Conservation (phyloP, 1,284 basidiomycete species). For the Sporisorium exsertum region DNA sequence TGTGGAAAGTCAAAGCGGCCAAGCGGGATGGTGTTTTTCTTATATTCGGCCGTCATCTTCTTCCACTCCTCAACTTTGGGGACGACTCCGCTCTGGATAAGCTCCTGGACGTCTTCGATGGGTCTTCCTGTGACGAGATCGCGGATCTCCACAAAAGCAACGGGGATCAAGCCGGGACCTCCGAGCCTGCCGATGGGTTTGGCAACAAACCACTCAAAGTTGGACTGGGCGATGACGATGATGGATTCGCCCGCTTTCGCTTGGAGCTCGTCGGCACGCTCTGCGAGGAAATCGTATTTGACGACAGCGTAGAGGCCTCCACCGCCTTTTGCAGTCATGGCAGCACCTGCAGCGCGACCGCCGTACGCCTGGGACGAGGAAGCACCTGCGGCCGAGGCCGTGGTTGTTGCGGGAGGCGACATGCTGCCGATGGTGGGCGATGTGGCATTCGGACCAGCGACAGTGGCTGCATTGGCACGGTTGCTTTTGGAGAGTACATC, state of each 20-base stretch:
- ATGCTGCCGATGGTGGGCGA: constrained; percentile 43
- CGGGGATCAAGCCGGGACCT: constrained; percentile 94
- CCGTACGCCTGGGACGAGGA: constrained; percentile 36
- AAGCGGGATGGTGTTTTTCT: constrained; percentile 92
- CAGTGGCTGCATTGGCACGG: constrained; percentile 31
- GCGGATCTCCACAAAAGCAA: constrained; percentile 93
- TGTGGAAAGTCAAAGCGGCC: constrained; percentile 73
- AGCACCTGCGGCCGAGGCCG: constrained; percentile 5
- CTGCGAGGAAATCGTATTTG: constrained; percentile 92
- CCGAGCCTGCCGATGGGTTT: constrained; percentile 95
- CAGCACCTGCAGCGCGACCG: constrained; percentile 42
- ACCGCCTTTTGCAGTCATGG: constrained; percentile 62
- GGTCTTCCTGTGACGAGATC: constrained; percentile 81
- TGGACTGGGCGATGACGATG: constrained; percentile 72
- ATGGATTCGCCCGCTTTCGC: constrained; percentile 93
- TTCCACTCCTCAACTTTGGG: constrained; percentile 99
- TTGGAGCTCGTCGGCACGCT: constrained; percentile 94
- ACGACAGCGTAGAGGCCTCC: constrained; percentile 83
- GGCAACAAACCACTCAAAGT: constrained; percentile 73
- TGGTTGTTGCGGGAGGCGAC: constrained; percentile 24
- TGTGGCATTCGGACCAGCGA: constrained; percentile 37
- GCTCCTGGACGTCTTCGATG: constrained; percentile 77
- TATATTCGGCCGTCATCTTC: constrained; percentile 91
- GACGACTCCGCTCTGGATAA: constrained; percentile 86
- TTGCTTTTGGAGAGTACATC: constrained; percentile 70